Evolutionary conservation across 2,329 filamentous ascomycete species (phyloP).

Genomic region (Emmonsiellopsis sp.): DNA sequence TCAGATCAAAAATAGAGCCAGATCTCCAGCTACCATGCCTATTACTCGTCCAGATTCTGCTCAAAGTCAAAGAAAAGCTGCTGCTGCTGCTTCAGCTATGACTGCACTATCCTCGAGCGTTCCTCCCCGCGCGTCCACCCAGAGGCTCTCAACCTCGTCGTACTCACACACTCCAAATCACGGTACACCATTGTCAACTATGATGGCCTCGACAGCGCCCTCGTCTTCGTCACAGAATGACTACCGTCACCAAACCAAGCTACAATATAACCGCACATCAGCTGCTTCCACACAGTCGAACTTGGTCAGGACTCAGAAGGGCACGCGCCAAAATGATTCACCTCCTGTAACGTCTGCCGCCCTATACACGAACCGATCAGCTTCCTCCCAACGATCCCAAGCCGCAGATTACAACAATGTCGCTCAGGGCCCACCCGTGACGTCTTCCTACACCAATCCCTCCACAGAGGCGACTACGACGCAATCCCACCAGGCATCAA

Average conservation of each 20-base stretch:
- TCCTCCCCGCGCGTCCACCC: background rate
- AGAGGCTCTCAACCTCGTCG: background rate
- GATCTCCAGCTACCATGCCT: background rate
- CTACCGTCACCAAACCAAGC: constrained; percentile 1
- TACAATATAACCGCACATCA: constrained; percentile 4
- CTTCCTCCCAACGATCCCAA: background rate
- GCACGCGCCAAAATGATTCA: background rate
- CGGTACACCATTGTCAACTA: background rate
- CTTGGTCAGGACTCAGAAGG: background rate
- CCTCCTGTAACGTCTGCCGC: background rate
- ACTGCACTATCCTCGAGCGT: constrained; percentile 10
- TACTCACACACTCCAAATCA: background rate
- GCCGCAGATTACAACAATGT: background rate
- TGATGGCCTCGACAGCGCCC: background rate
- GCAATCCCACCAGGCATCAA: constrained; percentile 3
- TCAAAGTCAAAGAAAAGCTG: constrained; percentile 8
- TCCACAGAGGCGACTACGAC: background rate
- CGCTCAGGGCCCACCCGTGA: background rate
- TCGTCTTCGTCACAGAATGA: background rate
- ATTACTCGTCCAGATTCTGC: constrained; percentile 8
- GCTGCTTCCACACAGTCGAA: constrained; percentile 3
- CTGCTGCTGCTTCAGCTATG: constrained; percentile 11
- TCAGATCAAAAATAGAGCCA: background rate
- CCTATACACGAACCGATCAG: background rate
- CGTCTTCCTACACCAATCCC: background rate